Evolutionary conservation across 2,329 filamentous ascomycete genomes (phyloP), one percentile per base, ranked within the genome.

Genomic region (Alternaria arborescens): DNA sequence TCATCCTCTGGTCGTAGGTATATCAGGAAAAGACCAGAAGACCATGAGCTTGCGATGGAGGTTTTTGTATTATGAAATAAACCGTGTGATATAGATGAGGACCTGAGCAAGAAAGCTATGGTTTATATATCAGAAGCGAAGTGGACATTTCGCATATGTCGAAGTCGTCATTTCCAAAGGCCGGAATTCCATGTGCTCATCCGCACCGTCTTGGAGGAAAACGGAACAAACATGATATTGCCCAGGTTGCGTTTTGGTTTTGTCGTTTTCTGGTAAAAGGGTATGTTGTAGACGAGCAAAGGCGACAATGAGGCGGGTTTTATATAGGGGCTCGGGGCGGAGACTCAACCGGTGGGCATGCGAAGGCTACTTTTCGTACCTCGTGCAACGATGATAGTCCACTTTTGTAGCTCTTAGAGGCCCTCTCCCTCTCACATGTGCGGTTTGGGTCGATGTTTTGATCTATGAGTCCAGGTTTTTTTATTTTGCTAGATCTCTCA

Each of bases 381-480:
- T 16, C 16, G 8, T n/a, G 14, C 8, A 2, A 4, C 8, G n/a
- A 10, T 1, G 1, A 18, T 5, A 5, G 1, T 11, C 1, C 10
- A 7, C 14, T 11, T 12, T 22, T 22, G 7, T 14, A 41, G 40
- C 18, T 4, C 12, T 18, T 0, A 3, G 32, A 41, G 10, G 5
- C 10, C 6, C 18, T 14, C 18, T 41, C 5, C 5, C 12, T 7
- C 14, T 11, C 18, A 12, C 11, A 22, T 5, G 1, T 5, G 5
- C 1, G 5, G 0, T 22, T 5, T 11, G 8, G 10, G n/a, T n/a
- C n/a, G 2, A n/a, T n/a, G 7, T 4, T 20, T 20, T 5, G 38
- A 4, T n/a, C 4, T 10, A 38, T n/a, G 6, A 2, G 6, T 38
- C 0, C 8, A 38, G 1, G 7, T 0, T 0, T 14, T 1, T 8